A percentile compares a stretch with the other conserved stretches of the same genome.
Conservation (phyloP, 768 basidiomycete genomes). For the Lentinula guzmanii region DNA sequence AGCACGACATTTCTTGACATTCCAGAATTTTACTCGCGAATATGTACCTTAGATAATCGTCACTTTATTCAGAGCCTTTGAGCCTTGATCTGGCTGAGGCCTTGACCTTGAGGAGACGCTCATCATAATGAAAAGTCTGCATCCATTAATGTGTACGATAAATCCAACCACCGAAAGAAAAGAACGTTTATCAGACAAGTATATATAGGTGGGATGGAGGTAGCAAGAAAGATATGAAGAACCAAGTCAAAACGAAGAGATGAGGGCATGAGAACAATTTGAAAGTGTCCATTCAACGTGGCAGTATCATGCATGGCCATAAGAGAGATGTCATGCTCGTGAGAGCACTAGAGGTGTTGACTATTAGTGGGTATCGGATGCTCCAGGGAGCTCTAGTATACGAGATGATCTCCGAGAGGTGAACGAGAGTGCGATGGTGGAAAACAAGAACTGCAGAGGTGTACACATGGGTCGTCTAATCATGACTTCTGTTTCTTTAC, state of each 20-base stretch:
- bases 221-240: constrained; percentile 18
- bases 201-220: constrained; percentile 17
- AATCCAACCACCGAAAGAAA: constrained; percentile 16
- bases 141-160: constrained; percentile 20
- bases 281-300: constrained; percentile 5
- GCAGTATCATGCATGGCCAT: constrained; percentile 32
- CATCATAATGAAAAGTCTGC: constrained; percentile 10
- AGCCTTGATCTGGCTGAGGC: background rate
- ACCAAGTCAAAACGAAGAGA: constrained; percentile 24
- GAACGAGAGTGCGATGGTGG: constrained; percentile 15
- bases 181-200: constrained; percentile 12
- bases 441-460: constrained; percentile 8
- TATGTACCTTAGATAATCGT: background rate
- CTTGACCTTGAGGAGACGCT: background rate
- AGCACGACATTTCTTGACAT: constrained; percentile 4
- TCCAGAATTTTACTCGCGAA: background rate
- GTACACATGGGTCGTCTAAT: constrained; percentile 14
- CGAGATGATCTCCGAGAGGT: constrained; percentile 9
- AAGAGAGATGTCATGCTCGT: constrained; percentile 16
- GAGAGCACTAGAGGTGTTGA: background rate
- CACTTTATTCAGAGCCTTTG: too few species aligned
- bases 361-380: constrained; percentile 18
- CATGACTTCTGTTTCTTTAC: constrained; percentile 88
- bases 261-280: constrained; percentile 7
- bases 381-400: constrained; percentile 8